These are phyloP conservation scores for Chrysoporthe cubensis DNA, from an alignment of 2,329 filamentous ascomycete species.

Conservation along the genomic window DNA sequence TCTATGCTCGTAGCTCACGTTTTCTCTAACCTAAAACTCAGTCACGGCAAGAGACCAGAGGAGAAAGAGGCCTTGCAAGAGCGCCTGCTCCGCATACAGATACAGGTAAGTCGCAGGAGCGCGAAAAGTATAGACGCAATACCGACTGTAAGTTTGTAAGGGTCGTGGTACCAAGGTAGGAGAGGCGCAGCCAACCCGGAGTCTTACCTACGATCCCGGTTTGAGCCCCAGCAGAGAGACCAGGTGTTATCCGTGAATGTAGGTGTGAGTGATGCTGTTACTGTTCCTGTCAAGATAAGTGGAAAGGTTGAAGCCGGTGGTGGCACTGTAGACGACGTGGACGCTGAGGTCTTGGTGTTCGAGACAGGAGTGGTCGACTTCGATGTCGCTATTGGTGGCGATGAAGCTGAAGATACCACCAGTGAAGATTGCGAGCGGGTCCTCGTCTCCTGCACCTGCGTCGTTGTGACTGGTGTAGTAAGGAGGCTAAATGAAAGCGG, in stretches of 20 bases:
- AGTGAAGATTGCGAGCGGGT: not conserved
- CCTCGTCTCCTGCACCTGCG: not conserved
- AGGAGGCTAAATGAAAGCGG: not conserved
- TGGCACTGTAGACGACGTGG: not conserved
- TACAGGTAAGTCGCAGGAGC: not conserved
- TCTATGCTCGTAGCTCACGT: not conserved
- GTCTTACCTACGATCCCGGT: conserved; percentile 1
- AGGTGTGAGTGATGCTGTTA: not conserved
- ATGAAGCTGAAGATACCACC: not conserved
- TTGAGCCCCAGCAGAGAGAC: not conserved
- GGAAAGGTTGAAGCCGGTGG: not conserved
- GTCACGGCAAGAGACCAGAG: not conserved
- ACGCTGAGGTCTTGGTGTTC: not conserved
- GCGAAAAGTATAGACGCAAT: not conserved
- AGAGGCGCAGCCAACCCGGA: too few species aligned
- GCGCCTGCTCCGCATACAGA: not conserved
- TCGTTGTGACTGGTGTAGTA: not conserved
- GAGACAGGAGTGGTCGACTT: not conserved
- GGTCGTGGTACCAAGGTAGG: not conserved
- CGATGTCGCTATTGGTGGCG: not conserved
- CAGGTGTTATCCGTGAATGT: not conserved
- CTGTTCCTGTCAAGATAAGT: not conserved
- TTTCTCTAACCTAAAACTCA: not conserved
- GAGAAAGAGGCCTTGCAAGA: not conserved
- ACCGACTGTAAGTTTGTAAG: conserved; percentile 2